These are phyloP conservation scores for Spiromastix sp. DNA, from an alignment of 2,329 filamentous ascomycete genomes.

Conservation along the genomic window DNA sequence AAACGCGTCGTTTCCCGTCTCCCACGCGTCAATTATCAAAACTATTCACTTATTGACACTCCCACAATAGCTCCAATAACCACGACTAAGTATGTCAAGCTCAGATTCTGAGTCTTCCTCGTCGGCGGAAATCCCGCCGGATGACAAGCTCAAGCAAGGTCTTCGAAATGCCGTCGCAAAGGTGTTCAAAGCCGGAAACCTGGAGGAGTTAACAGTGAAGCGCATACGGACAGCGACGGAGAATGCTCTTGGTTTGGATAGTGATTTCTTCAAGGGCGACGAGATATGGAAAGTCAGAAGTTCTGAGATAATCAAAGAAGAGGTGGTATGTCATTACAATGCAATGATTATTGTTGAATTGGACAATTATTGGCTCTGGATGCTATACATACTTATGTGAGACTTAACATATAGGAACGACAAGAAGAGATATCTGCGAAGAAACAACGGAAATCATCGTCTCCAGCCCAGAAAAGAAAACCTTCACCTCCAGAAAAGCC, in stretches of 20 bases:
- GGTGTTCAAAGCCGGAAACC: slow-evolving; percentile 29
- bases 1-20: not conserved
- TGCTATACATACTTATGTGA: not conserved
- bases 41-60: not conserved
- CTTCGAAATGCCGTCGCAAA: slow-evolving; percentile 28
- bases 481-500: slow-evolving; percentile 10
- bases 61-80: not conserved
- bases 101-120: slow-evolving; percentile 20
- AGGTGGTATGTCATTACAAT: slow-evolving; percentile 32
- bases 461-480: slow-evolving; percentile 3
- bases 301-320: slow-evolving; percentile 42
- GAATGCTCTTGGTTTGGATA: slow-evolving; percentile 39
- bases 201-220: slow-evolving; percentile 48
- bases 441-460: slow-evolving; percentile 4
- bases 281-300: slow-evolving; percentile 45
- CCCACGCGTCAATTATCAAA: slow-evolving; percentile 1
- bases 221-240: slow-evolving; percentile 45
- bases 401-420: slow-evolving; percentile 20
- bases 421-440: slow-evolving; percentile 19
- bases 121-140: slow-evolving; percentile 17
- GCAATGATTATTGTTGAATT: not conserved
- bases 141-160: slow-evolving; percentile 25
- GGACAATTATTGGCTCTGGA: not conserved
- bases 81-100: slow-evolving; percentile 19
- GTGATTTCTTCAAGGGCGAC: slow-evolving; percentile 46